Evolutionary conservation across 2,329 filamentous ascomycete genomes (phyloP), one percentile per base, ranked within the genome.

Genomic region (Coccinonectria pachysandricola): DNA sequence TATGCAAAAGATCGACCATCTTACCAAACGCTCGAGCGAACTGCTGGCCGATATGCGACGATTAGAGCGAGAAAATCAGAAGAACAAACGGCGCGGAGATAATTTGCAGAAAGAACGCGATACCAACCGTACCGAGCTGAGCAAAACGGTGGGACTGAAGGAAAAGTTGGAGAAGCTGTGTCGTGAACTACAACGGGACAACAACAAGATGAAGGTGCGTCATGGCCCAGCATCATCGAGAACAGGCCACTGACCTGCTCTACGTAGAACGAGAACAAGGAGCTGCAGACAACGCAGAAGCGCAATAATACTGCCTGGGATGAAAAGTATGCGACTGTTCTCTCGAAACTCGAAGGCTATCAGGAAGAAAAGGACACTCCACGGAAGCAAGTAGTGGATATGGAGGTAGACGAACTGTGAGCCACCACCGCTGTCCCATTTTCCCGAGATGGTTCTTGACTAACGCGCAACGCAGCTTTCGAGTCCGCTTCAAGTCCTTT

Each of bases 81-180:
- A 94, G 59, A 91, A 88, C 46, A 96, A 95, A 66, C 93, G 95
- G 56, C 79, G 86, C 13, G 84, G 83, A 14, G 91, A 98, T 52
- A 80, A 85, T 48, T 59, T 98, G 29, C 91, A 98, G 56, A 98
- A 96, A 54, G 91, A 98, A 48, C 92, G 93, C 54, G 91, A 98
- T 52, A 77, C 83, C 41, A 80, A 81, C 31, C 76, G 86, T 44
- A 81, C 79, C 23, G 91, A 98, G 53, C 65, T 94, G 30, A 88
- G 76, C 59, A 94, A 94, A 59, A 88, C 87, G 12, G 78, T 82
- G 12, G 81, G 79, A 2, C 74, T 96, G 50, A 95, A 93, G 55
- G 87, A 96, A 54, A 96, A 96, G 59, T 65, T 98, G 23, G 91
- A 98, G 58, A 98, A 96, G 53, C 65, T 98, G 16, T 95, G 87